Base-by-base conservation (phyloP, 1,284 basidiomycete genomes). In the Anthracocystis setariae region DNA sequence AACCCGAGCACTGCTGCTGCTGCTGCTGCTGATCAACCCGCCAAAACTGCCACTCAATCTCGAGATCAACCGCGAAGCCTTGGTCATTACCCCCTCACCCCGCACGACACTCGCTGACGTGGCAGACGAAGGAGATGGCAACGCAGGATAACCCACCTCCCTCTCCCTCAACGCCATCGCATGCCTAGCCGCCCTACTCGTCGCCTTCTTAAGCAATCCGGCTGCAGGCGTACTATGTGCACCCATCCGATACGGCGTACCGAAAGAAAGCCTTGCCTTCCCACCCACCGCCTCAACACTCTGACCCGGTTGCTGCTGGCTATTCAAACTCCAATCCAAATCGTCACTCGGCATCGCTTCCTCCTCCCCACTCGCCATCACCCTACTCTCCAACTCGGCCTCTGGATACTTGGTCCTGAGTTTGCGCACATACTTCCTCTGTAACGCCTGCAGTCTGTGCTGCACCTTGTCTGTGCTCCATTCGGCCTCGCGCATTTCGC, bases 161-260 rank as follows among this genome's bases (percentile, higher is more conserved):
- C 40, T 17, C 5, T 17, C 18, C 32, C 23, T n/a, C 50, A 42
- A 12, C 20, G 53, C 37, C 20, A 25, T 29, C 37, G 46, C 42
- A 25, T 29, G 38, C 17, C 40, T 7, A 0, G 54, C 52, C 3
- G 63, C 57, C 15, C 52, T 21, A 15, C 45, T 35, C 0, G 64
- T 67, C 5, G 64, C 57, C 17, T 42, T 53, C 23, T 55, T 62
- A 10, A 55, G 40, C 49, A 64, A 25, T 0, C 56, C 57, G 2
- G 38, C 56, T 8, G 60, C 60, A 21, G 71, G 71, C 20, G 71
- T 73, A 21, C 66, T 69, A 42, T 73, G 71, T 32, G 62, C 58
- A 17, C 71, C 66, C 37, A 45, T 69, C 1, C 71, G 27, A 21
- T 65, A 73, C 1, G 71, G 71, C 17, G 71, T 73, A 1, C 71